Base-by-base conservation (phyloP, 2,329 filamentous ascomycete genomes). In the Colletotrichum neosansevieriae region DNA sequence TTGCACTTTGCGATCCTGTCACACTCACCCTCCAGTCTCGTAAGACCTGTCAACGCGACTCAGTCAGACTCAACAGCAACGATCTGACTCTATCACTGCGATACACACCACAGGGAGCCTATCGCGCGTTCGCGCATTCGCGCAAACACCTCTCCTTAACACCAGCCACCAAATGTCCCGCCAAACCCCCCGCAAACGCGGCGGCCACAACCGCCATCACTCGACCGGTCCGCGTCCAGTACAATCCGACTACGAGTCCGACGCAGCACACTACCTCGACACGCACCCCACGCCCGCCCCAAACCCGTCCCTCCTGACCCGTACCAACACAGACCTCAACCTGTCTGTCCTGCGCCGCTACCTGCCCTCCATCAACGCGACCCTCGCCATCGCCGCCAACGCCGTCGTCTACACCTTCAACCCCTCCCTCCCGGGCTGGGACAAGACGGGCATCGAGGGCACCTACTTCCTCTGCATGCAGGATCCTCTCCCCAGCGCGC, bases 261-360 rank as follows among this genome's bases (percentile, higher is more conserved):
- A 92, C 76, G 85, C 84, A 19, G 84, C 83, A 36, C 79, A 82
- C 71, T 86, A 88, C 75, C 74, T 80, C 73, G 79, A 81, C 56
- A 70, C 76, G 56, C 77, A 81, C 74, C 73, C 80, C 72, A 66
- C 79, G 74, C 67, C 79, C 74, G 70, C 76, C 71, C 72, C 82
- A 78, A 40, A 86, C 81, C 75, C 84, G 80, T 58, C 88, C 83
- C 72, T 86, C 82, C 81, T 88, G 80, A 84, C 61, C 78, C 90
- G 92, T 72, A 91, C 91, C 71, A 96, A 94, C 79, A 92, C 91
- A 63, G 91, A 97, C 73, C 90, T 98, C 75, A 98, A 98, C 82
- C 86, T 97, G 72, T 85, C 89, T 56, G 95, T 98, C 44, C 86
- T 98, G 40, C 90, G 88, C 67, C 92, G 94, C 72, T 93, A 97